phyloP scores from a whole-genome alignment of 495 filamentous ascomycete species.

The Cairneyella variabilis region DNA sequence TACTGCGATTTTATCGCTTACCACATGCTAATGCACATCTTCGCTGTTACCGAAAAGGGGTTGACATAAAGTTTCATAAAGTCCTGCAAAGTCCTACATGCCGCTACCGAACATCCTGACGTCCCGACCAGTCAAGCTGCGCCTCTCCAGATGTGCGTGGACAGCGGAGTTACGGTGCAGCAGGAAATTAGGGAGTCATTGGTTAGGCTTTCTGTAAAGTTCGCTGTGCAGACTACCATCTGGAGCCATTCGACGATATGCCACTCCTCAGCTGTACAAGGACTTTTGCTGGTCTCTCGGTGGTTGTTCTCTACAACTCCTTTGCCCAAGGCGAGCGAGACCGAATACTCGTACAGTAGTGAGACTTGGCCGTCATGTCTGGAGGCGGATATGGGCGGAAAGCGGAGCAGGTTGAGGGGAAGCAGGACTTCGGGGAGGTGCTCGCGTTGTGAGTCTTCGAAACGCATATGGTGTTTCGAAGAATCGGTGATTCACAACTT shows the following conservation, averaged over 20 bases:
- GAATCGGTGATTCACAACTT: too few species aligned
- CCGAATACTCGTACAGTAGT: too few species aligned
- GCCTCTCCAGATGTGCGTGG: constrained; percentile 8
- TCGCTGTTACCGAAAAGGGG: too few species aligned
- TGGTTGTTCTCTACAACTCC: not conserved
- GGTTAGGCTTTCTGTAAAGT: not conserved
- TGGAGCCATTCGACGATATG: not conserved
- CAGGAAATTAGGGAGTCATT: not conserved
- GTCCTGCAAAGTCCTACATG: constrained; percentile 20
- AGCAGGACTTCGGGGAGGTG: too few species aligned
- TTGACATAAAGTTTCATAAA: constrained; percentile 11
- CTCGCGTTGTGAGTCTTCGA: too few species aligned
- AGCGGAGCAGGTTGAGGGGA: too few species aligned
- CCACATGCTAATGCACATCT: too few species aligned
- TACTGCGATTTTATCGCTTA: too few species aligned
- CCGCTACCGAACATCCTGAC: not conserved
- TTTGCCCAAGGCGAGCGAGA: not conserved
- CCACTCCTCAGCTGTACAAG: constrained; percentile 15
- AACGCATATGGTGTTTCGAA: too few species aligned
- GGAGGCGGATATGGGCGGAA: too few species aligned
- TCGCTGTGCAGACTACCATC: not conserved
- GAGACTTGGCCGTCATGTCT: too few species aligned
- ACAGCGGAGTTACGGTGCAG: not conserved
- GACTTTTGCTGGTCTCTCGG: not conserved
- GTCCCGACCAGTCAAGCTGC: constrained; percentile 2